Base-by-base conservation (phyloP, 1,284 basidiomycete genomes). In the Apiotrichum gamsii region DNA sequence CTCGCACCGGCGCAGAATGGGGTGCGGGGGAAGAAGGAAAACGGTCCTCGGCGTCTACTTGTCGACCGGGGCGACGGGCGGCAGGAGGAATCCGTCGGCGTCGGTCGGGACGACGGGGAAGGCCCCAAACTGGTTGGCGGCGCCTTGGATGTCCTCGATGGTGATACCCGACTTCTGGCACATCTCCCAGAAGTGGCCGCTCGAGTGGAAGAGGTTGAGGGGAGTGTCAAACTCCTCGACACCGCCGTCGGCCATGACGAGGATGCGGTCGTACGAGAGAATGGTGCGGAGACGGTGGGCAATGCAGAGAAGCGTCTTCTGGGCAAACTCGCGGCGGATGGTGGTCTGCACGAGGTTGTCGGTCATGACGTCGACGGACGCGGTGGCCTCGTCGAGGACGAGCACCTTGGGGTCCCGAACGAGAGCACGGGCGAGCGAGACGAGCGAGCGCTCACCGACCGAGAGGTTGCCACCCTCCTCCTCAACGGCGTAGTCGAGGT, bases 261-360 rank as follows among this genome's bases (percentile, higher is more conserved):
- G 52, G 16, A 73, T 62, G 5, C 64, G 56, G 52, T 73, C 70
- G 49, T 67, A 73, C 21, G 61, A 66, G 16, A 68, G 61, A 43
- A 91, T 84, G 1, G 86, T 89, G 52, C 85, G 83, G 25, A 87
- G 50, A 18, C 86, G 76, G 67, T 84, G 84, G 1, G 85, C 84
- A 44, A 87, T 85, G 57, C 82, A 85, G 11, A 87, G 70, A 23
- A 86, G 69, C 51, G 69, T 71, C 32, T 60, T 57, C 28, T 53
- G 47, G 3, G 77, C 72, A 56, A 87, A 84, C 59, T 88, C 84
- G 11, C 74, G 76, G 56, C 83, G 80, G 47, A 90, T 87, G 3
- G 84, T 85, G 16, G 30, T 73, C 64, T 87, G 85, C 20, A 88
- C 73, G 60, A 83, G 80, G 1, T 83, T 77, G 61, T 89, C 86